Conservation (phyloP, 1,284 basidiomycete species). For the Pyrrhoderma noxium region DNA sequence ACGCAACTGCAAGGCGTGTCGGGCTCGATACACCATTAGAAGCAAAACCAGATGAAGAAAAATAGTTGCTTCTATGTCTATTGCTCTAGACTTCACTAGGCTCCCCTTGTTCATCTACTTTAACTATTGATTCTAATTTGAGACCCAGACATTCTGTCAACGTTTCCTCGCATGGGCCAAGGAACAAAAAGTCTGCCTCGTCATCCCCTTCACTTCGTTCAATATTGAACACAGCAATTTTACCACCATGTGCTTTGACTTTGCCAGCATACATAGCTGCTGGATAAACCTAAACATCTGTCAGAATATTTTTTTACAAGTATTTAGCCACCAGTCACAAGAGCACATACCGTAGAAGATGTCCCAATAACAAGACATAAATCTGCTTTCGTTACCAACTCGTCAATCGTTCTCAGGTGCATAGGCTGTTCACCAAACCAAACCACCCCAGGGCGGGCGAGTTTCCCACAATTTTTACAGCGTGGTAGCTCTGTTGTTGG, state of each 20-base stretch:
- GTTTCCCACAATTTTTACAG: slow-evolving; percentile 42
- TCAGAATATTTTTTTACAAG: neutral
- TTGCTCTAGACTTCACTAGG: neutral
- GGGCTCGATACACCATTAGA: slow-evolving; percentile 66
- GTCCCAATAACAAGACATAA: slow-evolving; percentile 59
- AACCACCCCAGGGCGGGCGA: slow-evolving; percentile 55
- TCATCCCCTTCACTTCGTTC: slow-evolving; percentile 28
- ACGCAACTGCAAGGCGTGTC: slow-evolving; percentile 80
- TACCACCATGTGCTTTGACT: slow-evolving; percentile 34
- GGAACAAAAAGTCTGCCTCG: slow-evolving; percentile 32
- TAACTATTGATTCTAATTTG: neutral
- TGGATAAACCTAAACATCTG: slow-evolving; percentile 34
- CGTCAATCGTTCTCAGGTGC: slow-evolving; percentile 38
- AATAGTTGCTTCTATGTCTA: slow-evolving; percentile 2
- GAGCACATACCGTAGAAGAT: slow-evolving; percentile 42
- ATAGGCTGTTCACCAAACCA: slow-evolving; percentile 56
- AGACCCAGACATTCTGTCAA: slow-evolving; percentile 20
- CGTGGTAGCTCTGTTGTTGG: slow-evolving; percentile 40
- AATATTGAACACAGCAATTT: slow-evolving; percentile 40
- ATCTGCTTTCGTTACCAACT: slow-evolving; percentile 43
- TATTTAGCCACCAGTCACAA: too few species aligned
- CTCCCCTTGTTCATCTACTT: neutral
- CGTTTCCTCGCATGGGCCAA: slow-evolving; percentile 32
- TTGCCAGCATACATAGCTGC: slow-evolving; percentile 36
- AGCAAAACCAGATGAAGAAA: slow-evolving; percentile 21